Evolutionary conservation across 805 yeast species (phyloP), one percentile per base, ranked within the genome.

Genomic region (Starmerella sp.): DNA sequence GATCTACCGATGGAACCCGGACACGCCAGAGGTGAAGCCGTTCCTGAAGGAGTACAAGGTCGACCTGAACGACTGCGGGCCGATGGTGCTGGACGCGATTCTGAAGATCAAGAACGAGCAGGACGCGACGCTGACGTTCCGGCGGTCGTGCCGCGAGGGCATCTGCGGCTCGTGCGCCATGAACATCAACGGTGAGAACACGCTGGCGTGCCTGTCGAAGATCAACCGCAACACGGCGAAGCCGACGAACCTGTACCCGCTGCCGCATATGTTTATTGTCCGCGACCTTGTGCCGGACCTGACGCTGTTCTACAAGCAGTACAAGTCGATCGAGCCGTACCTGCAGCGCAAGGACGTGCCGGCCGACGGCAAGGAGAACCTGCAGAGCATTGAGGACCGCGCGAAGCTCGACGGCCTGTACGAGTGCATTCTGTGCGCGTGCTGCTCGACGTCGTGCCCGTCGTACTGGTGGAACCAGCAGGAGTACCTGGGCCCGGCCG

Each of bases 381-480:
- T 87, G 66, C 98, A 93, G 76, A 77, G 87, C 64, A 79, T 87
- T 61, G 95, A 77, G 62, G 98, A 93, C 76, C 84, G 98, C 75
- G 87, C 84, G 74, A 93, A 93, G 75, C 79, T 91, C 68, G 97
- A 93, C 71, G 98, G 98, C 55, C 75, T 93, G 63, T 91, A 91
- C 75, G 97, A 91, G 75, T 91, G 98, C 78, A 91, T 91, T 66
- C 77, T 91, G 69, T 91, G 98, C 77, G 98, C 98, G 10, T 90
- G 98, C 75, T 91, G 98, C 74, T 90, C 97, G 37, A 93, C 98
- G 52, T 83, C 97, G 17, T 93, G 98, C 77, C 98, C 98, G 53
- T 90, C 97, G 3, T 93, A 93, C 80, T 93, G 98, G 98, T 93
- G 98, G 98, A 93, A 93, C 76, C 96, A 88, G 76, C 95, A 90